Base-by-base conservation (phyloP, 768 basidiomycete species). In the Suillus plorans region DNA sequence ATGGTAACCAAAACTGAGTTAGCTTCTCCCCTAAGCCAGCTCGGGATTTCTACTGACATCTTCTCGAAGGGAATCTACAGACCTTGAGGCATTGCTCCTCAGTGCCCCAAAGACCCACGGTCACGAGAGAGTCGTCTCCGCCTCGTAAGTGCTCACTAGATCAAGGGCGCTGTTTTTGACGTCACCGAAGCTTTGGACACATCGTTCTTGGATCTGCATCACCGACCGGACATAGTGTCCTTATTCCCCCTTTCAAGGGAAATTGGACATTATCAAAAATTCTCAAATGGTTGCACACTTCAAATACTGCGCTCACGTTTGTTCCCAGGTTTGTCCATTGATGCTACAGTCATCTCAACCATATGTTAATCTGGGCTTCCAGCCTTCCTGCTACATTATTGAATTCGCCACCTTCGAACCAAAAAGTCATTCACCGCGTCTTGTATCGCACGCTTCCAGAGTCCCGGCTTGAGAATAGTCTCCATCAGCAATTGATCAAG, bases 161-260 rank as follows among this genome's bases (percentile, higher is more conserved):
- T 36, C 18, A 31, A 59, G 16, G 58, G 28, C 5, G 25, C 10
- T 20, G 3, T 44, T 42, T 67, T 47, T 69, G 22, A 63, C 64
- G 39, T 28, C 28, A 25, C 31, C 52, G 52, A 60, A 91, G 89
- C 39, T 71, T 86, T 42, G 90, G 90, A 0, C 88, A 91, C 69
- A 62, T 89, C 16, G 76, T 91, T n/a, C 73, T 88, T 61, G 76
- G 78, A 14, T 75, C 81, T 3, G 63, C 72, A 9, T 69, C 76
- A n/a, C 62, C 71, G 41, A 75, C 74, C 45, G 74, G 77, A 60
- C 78, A 73, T 42, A 67, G 73, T 14, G 12, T 31, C 25, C 58
- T 59, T 14, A 59, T 74, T 25, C 83, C 87, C 34, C 87, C 87
- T 12, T 68, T 89, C 16, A 70, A 73, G 50, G 84, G 83, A 13